Base-by-base conservation (phyloP, 148 eudicot species). In the Diospyros lotus region DNA sequence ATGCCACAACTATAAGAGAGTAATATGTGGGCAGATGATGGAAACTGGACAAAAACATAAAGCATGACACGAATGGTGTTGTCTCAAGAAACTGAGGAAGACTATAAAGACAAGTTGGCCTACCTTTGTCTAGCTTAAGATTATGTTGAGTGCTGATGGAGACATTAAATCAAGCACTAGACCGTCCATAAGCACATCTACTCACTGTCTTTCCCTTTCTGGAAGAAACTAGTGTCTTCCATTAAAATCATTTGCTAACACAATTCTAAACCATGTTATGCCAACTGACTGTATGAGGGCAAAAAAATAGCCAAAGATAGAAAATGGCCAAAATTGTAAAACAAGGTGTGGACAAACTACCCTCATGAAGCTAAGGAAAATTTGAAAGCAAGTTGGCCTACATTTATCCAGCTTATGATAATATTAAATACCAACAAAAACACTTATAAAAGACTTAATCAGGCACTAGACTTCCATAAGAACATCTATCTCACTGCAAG, bases 381-480 rank as follows among this genome's bases (percentile, higher is more conserved):
- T 28, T 28, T 28, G 28, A 28, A 28, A 28, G 28, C 0, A 28
- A 28, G 28, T 28, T 28, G 75, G 58, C 71, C 39, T 38, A 71
- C n/a, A 38, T 53, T 69, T 11, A 17, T 73, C 3, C 73, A 66
- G 73, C 68, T 79, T 79, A 73, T 79, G 68, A 73, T 40, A 54
- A n/a, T 67, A 68, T 79, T 68, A 52, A 79, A 64, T 74, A 18
- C 77, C 53, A 66, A 67, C 6, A 45, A 13, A 13, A 10, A 13
- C 2, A 66, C 50, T 64, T 67, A 66, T 0, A 28, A 28, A 28
- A 28, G 28, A 28, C 28, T 28, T 28, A 28, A 50, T 78, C 71
- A 78, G 76, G 28, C 68, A 73, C 76, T 78, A 44, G 81, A 73
- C 81, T 68, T 78, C 81, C 44, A 78, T 67, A 78, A 78, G 73